A percentile compares a stretch with the other conserved stretches of the same genome.
These are phyloP conservation scores for Dispira parvispora DNA, from an alignment of 192 early-diverging fungal genomes.

Conservation along the genomic window DNA sequence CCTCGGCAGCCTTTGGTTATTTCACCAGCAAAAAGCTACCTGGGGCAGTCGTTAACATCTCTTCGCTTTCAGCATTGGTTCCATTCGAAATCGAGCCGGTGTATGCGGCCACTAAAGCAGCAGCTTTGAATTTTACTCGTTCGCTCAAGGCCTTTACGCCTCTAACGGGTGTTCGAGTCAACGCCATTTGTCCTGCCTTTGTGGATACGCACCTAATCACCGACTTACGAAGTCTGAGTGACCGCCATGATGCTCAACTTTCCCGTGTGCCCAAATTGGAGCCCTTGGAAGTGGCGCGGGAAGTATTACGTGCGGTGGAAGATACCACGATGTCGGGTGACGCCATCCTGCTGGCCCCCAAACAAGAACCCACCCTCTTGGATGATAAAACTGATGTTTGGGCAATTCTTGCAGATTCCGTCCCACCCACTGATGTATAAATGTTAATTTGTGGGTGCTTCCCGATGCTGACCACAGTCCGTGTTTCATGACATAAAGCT, in stretches of 20 bases:
- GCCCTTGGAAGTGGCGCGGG: not conserved
- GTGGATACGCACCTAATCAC: constrained; percentile 17
- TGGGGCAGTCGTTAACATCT: constrained; percentile 17
- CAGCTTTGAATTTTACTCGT: constrained; percentile 16
- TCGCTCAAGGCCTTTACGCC: constrained; percentile 13
- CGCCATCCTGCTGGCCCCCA: not conserved
- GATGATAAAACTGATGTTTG: not conserved
- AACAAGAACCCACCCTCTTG: not conserved
- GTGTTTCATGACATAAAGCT: no score
- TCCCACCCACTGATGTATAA: not conserved
- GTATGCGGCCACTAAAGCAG: constrained; percentile 18
- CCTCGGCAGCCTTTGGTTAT: constrained; percentile 13
- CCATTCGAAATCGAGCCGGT: constrained; percentile 12
- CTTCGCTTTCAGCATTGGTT: constrained; percentile 14
- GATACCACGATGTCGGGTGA: not conserved
- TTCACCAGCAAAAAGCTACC: not conserved
- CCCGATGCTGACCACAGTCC: no score
- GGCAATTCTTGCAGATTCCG: not conserved
- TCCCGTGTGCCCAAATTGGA: not conserved
- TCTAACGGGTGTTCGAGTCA: constrained; percentile 13
- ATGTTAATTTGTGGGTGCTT: not conserved
- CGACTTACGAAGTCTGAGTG: not conserved
- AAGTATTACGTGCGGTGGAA: not conserved
- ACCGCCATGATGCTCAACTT: not conserved
- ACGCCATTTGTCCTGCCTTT: constrained; percentile 18